These are phyloP conservation scores for Cutaneotrichosporon curvatum DNA, from an alignment of 1,284 basidiomycete genomes.

Conservation along the genomic window DNA sequence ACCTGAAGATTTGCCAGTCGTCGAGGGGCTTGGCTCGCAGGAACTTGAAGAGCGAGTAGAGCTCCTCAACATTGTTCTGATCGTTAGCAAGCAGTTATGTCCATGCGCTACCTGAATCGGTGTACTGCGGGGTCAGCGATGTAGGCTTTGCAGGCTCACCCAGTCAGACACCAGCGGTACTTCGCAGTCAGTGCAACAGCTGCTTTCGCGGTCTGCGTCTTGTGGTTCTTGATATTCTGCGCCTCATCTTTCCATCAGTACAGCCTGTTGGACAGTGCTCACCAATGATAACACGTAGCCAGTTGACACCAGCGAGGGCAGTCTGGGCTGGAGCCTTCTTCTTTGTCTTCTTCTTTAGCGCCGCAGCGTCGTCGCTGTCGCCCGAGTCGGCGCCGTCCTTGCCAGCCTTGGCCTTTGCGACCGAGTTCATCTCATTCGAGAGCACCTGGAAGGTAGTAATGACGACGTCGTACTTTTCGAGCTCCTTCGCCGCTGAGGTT, in stretches of 20 bases:
- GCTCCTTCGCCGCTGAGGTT: conserved; percentile 53
- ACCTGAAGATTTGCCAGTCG: conserved; percentile 69
- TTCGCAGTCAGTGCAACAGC: conserved; percentile 71
- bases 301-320: conserved; percentile 73
- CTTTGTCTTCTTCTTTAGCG: conserved; percentile 44
- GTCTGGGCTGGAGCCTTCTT: conserved; percentile 48
- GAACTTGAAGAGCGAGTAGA: conserved; percentile 85
- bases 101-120: conserved; percentile 58
- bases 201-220: conserved; percentile 71
- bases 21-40: conserved; percentile 75
- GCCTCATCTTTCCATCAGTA: conserved; percentile 66
- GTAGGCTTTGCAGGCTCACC: conserved; percentile 11
- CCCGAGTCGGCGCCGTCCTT: conserved; percentile 35
- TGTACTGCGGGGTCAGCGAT: conserved; percentile 51
- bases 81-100: background rate
- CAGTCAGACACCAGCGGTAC: conserved; percentile 83
- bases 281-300: conserved; percentile 83
- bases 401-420: background rate
- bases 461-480: conserved; percentile 66
- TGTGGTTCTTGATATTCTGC: conserved; percentile 92
- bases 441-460: conserved; percentile 75
- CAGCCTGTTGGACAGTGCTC: conserved; percentile 9
- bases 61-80: conserved; percentile 82
- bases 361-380: conserved; percentile 44
- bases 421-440: conserved; percentile 17